Base-by-base conservation (phyloP, 2,329 filamentous ascomycete genomes). In the Sclerotiophoma versabilis region DNA sequence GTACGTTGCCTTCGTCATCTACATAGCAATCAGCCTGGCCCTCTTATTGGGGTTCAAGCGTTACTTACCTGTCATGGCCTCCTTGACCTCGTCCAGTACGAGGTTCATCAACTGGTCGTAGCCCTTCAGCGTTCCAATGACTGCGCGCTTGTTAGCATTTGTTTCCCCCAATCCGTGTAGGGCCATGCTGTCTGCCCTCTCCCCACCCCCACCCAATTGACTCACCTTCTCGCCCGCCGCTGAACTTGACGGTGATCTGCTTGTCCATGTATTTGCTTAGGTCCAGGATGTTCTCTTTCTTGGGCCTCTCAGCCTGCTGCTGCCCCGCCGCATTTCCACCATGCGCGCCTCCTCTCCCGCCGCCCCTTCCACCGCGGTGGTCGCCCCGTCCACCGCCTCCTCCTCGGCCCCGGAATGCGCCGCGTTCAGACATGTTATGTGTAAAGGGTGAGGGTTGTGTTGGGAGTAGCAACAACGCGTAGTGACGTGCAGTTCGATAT, bases 281-380 rank as follows among this genome's bases (percentile, higher is more conserved):
- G 73, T 99, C 93, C 48, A 99, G 85, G 69, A 99, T 99, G 76
- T 97, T 98, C 79, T 99, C 95, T 83, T 98, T 98, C 86, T 96
- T 97, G 57, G 92, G 91, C 68, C 88, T 86, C 78, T 96, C 91
- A 8, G 62, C 57, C 54, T 62, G 63, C 10, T 61, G 62, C 14
- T 54, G 68, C 48, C 56, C 48, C 54, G 64, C 69, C 15, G 62
- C 64, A 20, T 63, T 68, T 44, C 70, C 67, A 29, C 62, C 64
- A 19, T 71, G 68, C 22, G 76, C 76, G 14, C 73, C 69, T 25
- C 79, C 71, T 20, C 69, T 69, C 20, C 79, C 76, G 44, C 77
- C 77, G 8, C 75, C 68, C 15, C 75, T 68, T n/a, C 83, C 71
- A 14, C 76, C 70, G 43, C 74, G 70, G 14, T 52, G 41, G 45